A percentile compares a stretch with the other conserved stretches of the same genome.
phyloP scores from a whole-genome alignment of 2,329 filamentous ascomycete species.

The Raffaelea arxii region DNA sequence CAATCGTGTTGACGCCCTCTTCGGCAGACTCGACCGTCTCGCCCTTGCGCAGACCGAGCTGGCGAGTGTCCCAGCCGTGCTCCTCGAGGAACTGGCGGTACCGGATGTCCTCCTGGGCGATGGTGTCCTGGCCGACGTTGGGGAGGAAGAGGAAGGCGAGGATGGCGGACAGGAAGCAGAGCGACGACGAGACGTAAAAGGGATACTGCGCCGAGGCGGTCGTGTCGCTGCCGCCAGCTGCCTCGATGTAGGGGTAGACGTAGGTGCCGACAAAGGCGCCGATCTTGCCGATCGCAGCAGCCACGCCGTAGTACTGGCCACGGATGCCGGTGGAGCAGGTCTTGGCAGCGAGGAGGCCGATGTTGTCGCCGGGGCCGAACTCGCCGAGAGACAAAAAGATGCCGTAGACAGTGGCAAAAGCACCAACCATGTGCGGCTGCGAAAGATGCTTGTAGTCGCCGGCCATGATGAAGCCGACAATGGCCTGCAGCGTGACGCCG shows the following conservation, averaged over 20 bases:
- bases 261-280: conserved; percentile 81
- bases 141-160: conserved; percentile 61
- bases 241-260: conserved; percentile 65
- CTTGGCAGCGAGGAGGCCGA: conserved; percentile 78
- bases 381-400: conserved; percentile 72
- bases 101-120: conserved; percentile 62
- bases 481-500: conserved; percentile 62
- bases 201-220: conserved; percentile 67
- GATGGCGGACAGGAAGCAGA: conserved; percentile 67
- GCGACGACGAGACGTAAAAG: conserved; percentile 71
- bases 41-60: conserved; percentile 35
- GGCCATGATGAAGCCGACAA: conserved; percentile 84
- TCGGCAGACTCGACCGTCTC: conserved; percentile 19
- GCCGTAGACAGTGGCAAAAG: conserved; percentile 70
- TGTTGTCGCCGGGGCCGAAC: conserved; percentile 83
- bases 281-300: conserved; percentile 65
- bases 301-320: conserved; percentile 64
- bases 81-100: conserved; percentile 66
- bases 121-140: conserved; percentile 75
- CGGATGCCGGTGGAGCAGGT: conserved; percentile 82
- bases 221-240: conserved; percentile 42
- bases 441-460: conserved; percentile 65
- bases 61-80: conserved; percentile 65
- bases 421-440: conserved; percentile 55
- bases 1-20: conserved; percentile 1